These are phyloP conservation scores for Chalciporus sphaerocephalus DNA, from an alignment of 768 basidiomycete genomes.

Conservation along the genomic window DNA sequence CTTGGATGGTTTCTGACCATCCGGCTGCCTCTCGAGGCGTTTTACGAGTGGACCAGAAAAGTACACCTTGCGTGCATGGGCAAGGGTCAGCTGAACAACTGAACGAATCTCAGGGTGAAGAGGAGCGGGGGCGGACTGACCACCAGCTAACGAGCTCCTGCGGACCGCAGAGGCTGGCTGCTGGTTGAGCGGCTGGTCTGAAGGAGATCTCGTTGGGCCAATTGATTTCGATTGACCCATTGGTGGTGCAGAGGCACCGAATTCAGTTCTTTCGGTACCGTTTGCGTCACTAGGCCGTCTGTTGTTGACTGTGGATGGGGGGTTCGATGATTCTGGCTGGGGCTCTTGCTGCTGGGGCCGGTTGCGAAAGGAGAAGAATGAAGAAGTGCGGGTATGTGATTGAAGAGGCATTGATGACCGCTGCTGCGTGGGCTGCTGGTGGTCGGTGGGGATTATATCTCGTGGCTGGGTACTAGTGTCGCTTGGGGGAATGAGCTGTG, in stretches of 20 bases:
- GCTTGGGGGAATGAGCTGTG: constrained; percentile 8
- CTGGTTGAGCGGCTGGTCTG: constrained; percentile 23
- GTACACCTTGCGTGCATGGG: constrained; percentile 82
- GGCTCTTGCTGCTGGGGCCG: constrained; percentile 30
- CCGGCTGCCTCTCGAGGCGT: constrained; percentile 69
- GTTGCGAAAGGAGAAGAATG: constrained; percentile 60
- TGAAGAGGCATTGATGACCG: constrained; percentile 25
- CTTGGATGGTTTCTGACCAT: constrained; percentile 63
- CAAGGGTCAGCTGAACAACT: constrained; percentile 65
- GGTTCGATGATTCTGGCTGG: constrained; percentile 13
- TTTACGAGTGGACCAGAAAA: constrained; percentile 81
- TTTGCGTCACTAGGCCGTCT: constrained; percentile 14
- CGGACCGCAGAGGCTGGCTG: constrained; percentile 18
- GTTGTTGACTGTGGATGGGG: constrained; percentile 14
- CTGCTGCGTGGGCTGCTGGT: constrained; percentile 19
- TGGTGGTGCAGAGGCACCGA: constrained; percentile 23
- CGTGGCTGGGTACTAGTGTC: constrained; percentile 10
- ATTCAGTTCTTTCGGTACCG: constrained; percentile 14
- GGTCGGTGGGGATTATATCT: constrained; percentile 16
- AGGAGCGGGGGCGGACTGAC: constrained; percentile 32
- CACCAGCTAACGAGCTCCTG: constrained; percentile 14
- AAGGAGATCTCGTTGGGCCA: constrained; percentile 23
- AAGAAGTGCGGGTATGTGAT: constrained; percentile 52
- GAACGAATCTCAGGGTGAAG: constrained; percentile 82
- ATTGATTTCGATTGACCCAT: constrained; percentile 33